Evolutionary conservation across 2,329 filamentous ascomycete genomes (phyloP), one percentile per base, ranked within the genome.

Genomic region (Colletotrichum sp.): DNA sequence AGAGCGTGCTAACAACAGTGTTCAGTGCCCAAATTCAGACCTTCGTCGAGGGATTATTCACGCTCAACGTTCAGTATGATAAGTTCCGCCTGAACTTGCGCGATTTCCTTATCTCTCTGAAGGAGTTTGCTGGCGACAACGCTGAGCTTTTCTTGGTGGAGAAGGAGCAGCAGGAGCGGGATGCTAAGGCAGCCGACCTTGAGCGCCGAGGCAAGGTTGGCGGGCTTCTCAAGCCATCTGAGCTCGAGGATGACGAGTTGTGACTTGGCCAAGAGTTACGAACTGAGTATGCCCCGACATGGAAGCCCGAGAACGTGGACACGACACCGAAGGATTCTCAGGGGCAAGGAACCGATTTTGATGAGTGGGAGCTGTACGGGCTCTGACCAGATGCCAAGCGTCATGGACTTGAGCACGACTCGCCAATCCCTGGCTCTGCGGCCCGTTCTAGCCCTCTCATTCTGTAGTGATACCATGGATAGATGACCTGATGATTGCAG

Each of bases 71-170:
- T 72, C 94, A 98, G 82, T 93, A 98, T 79, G 94, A 95, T 83
- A 96, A 96, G 84, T 99, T 99, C 93, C 98, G 98, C 84, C 92
- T 98, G 71, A 96, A 98, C 81, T 89, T 99, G 68, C 95, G 97
- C 79, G 97, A 99, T 86, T 99, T 99, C 91, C 88, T 99, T 79
- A 98, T 99, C 81, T 98, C 96, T 26, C 89, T 99, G 80, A 98
- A 98, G 87, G 98, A 99, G 86, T 99, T 99, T 78, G 93, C 95
- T 1, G 97, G 95, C 68, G 97, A 99, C 86, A 98, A 99, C 81
- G 92, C 96, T 1, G 97, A 99, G 82, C 90, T 99, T 12, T 99
- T 94, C 85, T 93, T 94, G 6, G 96, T 98, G 74, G 97, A 99
- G 85, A 96, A 98, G 85, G 97, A 99, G 85, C 94, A 98, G 84